These are phyloP conservation scores for Aspergillus indologenus DNA, from an alignment of 495 filamentous ascomycete genomes.

Conservation along the genomic window DNA sequence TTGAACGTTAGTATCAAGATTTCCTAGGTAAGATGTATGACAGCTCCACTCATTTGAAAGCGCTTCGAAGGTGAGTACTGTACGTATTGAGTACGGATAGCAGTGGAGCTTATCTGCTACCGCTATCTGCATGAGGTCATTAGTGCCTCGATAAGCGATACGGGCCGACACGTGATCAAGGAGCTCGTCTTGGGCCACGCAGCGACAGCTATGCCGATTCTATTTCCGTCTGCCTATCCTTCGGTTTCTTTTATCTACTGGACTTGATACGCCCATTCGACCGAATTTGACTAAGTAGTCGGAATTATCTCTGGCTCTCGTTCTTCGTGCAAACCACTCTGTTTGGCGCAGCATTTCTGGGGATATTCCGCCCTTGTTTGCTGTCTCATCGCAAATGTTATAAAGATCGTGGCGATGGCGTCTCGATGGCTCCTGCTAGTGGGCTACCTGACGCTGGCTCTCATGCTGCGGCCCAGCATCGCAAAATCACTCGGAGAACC, in stretches of 20 bases:
- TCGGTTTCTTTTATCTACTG: too few species aligned
- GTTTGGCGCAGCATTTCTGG: not conserved
- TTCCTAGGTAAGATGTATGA: too few species aligned
- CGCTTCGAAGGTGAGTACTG: too few species aligned
- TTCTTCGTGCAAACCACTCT: not conserved
- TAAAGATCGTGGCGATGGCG: conserved; percentile 36
- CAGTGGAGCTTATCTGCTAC: not conserved
- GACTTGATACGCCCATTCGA: too few species aligned
- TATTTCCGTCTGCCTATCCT: not conserved
- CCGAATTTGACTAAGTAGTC: not conserved
- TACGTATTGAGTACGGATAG: too few species aligned
- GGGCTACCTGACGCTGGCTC: conserved; percentile 35
- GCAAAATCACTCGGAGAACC: conserved; percentile 51
- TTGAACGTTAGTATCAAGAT: too few species aligned
- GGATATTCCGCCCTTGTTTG: conserved; percentile 1
- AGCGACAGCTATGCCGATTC: conserved; percentile 11
- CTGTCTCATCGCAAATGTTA: conserved; percentile 33
- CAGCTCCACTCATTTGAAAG: too few species aligned
- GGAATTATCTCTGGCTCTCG: not conserved
- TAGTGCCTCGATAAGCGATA: conserved; percentile 25
- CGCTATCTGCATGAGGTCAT: not conserved
- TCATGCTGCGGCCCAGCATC: conserved; percentile 25
- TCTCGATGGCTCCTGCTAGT: conserved; percentile 40
- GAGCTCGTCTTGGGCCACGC: conserved; percentile 36
- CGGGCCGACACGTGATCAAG: conserved; percentile 28